A percentile compares a stretch with the other conserved stretches of the same genome.
Evolutionary conservation across 495 filamentous ascomycete species (phyloP).

Genomic region (Lasiosphaeria miniovina): DNA sequence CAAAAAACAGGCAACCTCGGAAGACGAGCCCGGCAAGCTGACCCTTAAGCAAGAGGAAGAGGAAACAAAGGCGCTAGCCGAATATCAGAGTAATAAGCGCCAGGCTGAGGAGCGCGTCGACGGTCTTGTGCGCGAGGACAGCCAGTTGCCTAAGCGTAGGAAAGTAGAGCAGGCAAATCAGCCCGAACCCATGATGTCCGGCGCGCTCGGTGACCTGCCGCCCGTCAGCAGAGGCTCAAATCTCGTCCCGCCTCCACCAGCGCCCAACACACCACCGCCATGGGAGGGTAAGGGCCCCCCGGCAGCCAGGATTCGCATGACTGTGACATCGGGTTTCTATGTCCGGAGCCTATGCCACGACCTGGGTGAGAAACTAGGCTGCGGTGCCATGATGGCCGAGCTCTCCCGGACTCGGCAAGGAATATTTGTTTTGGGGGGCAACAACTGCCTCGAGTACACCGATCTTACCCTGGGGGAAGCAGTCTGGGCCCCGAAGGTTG

Average conservation of each 20-base stretch:
- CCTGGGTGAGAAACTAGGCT: conserved; percentile 77
- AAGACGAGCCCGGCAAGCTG: conserved; percentile 29
- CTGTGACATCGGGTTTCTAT: conserved; percentile 94
- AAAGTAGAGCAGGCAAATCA: conserved; percentile 33
- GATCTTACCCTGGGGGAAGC: conserved; percentile 76
- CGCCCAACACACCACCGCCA: conserved; percentile 33
- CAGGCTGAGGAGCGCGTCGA: conserved; percentile 46
- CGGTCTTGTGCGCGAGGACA: conserved; percentile 33
- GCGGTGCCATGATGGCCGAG: conserved; percentile 80
- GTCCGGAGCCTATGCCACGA: conserved; percentile 92
- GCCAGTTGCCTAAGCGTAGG: conserved; percentile 22
- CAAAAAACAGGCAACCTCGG: conserved; percentile 39
- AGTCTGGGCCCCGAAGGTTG: conserved; percentile 76
- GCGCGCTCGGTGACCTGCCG: conserved; percentile 37
- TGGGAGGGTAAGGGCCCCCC: conserved; percentile 57
- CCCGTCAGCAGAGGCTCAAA: conserved; percentile 32
- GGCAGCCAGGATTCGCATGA: conserved; percentile 81
- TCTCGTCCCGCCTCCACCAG: conserved; percentile 31
- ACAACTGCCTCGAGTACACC: conserved; percentile 76
- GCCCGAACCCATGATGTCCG: conserved; percentile 50
- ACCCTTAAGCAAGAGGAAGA: conserved; percentile 46
- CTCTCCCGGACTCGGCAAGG: conserved; percentile 79
- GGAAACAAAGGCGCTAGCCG: conserved; percentile 42
- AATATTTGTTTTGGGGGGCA: conserved; percentile 61
- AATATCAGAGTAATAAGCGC: conserved; percentile 46